Conservation (phyloP, 208 protist species). For the Trypanosoma theileri region DNA sequence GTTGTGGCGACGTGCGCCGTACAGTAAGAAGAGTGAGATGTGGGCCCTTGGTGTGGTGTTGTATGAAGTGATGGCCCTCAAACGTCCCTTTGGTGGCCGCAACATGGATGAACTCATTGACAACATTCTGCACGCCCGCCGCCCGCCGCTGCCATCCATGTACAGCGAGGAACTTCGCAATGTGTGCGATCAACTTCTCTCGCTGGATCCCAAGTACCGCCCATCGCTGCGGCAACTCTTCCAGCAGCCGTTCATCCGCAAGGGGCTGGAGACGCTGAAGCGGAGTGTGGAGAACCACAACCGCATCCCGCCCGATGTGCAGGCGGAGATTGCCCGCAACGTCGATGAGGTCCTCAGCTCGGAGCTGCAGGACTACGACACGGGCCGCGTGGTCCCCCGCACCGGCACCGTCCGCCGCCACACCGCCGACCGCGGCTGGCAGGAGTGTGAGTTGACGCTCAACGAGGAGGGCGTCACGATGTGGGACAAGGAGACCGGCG, state of each 20-base stretch:
- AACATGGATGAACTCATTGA: slow-evolving; percentile 87
- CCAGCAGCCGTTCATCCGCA: slow-evolving; percentile 63
- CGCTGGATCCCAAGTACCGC: slow-evolving; percentile 54
- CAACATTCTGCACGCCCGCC: slow-evolving; percentile 73
- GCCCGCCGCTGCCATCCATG: slow-evolving; percentile 41
- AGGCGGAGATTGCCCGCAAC: slow-evolving; percentile 57
- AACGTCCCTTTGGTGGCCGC: slow-evolving; percentile 79
- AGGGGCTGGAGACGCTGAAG: slow-evolving; percentile 65
- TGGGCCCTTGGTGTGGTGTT: slow-evolving; percentile 89
- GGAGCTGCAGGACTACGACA: slow-evolving; percentile 37
- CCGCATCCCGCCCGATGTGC: slow-evolving; percentile 57
- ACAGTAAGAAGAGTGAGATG: slow-evolving; percentile 94
- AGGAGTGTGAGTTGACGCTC: slow-evolving; percentile 74
- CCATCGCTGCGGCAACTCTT: slow-evolving; percentile 70
- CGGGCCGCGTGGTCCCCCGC: slow-evolving; percentile 35
- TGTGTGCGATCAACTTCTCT: slow-evolving; percentile 63
- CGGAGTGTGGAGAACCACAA: slow-evolving; percentile 75
- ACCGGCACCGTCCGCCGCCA: slow-evolving; percentile 61
- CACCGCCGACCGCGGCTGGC: slow-evolving; percentile 73
- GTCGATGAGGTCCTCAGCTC: slow-evolving; percentile 57
- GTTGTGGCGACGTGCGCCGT: slow-evolving; percentile 88
- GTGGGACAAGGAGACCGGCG: slow-evolving; percentile 35
- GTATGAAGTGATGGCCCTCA: slow-evolving; percentile 84
- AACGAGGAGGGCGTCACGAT: slow-evolving; percentile 48
- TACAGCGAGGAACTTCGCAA: slow-evolving; percentile 51